These are phyloP conservation scores for Yamadazyma sp. DNA, from an alignment of 1,139 yeast genomes.

Conservation along the genomic window DNA sequence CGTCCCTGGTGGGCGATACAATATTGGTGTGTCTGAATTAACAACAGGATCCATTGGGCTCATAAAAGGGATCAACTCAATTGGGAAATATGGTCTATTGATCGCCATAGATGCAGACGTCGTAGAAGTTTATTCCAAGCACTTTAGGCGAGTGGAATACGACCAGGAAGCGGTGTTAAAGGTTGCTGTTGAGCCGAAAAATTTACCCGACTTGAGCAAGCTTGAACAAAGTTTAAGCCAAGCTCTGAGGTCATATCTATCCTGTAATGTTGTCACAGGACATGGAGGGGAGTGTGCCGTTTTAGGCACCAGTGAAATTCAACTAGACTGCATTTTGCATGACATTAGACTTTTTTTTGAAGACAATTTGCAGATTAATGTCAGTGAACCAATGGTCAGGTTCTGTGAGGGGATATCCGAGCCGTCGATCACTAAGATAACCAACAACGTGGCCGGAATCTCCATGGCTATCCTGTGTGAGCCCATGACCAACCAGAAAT, in stretches of 20 bases:
- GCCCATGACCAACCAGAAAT: slow-evolving; percentile 55
- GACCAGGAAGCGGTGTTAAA: slow-evolving; percentile 65
- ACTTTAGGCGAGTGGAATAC: slow-evolving; percentile 17
- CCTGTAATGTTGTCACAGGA: slow-evolving; percentile 68
- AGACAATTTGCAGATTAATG: slow-evolving; percentile 65
- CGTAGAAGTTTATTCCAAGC: slow-evolving; percentile 8
- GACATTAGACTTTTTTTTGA: slow-evolving; percentile 67
- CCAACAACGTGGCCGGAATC: slow-evolving; percentile 45
- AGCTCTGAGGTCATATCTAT: slow-evolving; percentile 63
- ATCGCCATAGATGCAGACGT: slow-evolving; percentile 30
- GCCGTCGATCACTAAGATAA: slow-evolving; percentile 65
- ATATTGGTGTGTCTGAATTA: slow-evolving; percentile 53
- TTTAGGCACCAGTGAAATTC: slow-evolving; percentile 83
- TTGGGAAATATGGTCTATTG: slow-evolving; percentile 17
- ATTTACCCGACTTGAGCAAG: slow-evolving; percentile 76
- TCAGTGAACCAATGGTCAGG: slow-evolving; percentile 80
- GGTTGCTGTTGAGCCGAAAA: slow-evolving; percentile 78
- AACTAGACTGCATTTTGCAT: slow-evolving; percentile 79
- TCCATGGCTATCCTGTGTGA: slow-evolving; percentile 74
- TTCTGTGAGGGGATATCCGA: slow-evolving; percentile 78
- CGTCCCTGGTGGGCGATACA: slow-evolving; percentile 73
- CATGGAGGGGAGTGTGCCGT: slow-evolving; percentile 88
- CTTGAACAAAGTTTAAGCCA: slow-evolving; percentile 67
- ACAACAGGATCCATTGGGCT: slow-evolving; percentile 68
- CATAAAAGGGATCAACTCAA: slow-evolving; percentile 51